These are phyloP conservation scores for Fusarium setosum DNA, from an alignment of 2,329 filamentous ascomycete genomes.

Conservation along the genomic window DNA sequence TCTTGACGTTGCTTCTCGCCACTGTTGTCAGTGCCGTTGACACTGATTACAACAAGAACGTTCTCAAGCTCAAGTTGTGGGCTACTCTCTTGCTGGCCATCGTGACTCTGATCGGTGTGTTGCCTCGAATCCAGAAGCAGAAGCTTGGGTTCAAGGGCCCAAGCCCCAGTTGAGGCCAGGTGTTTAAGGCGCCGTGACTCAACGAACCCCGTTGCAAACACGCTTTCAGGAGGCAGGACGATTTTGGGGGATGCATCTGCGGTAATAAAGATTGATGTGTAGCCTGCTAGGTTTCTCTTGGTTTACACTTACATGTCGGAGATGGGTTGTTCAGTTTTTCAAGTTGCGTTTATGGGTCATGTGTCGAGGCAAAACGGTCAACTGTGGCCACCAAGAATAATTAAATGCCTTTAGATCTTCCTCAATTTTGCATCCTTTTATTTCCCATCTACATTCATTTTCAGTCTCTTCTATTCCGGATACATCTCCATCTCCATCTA, in stretches of 20 bases:
- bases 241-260: too few species aligned
- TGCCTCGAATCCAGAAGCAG: conserved; percentile 82
- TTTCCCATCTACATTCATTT: too few species aligned
- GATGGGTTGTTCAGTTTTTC: too few species aligned
- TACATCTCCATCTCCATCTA: too few species aligned
- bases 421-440: not conserved
- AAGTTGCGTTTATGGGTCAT: too few species aligned
- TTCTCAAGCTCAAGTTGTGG: conserved; percentile 82
- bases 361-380: too few species aligned
- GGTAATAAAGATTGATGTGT: too few species aligned
- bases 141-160: conserved; percentile 73
- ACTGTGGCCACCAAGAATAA: too few species aligned
- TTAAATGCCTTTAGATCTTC: not conserved
- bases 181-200: not conserved
- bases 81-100: conserved; percentile 73
- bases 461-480: too few species aligned
- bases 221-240: not conserved
- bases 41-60: conserved; percentile 78
- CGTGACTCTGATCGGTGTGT: conserved; percentile 76
- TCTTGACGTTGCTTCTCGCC: conserved; percentile 76
- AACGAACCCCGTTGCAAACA: not conserved
- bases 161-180: conserved; percentile 15
- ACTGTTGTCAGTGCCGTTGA: conserved; percentile 81
- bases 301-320: too few species aligned
- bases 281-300: too few species aligned